phyloP scores from a whole-genome alignment of 1,139 yeast species.

The Hemisphaericaspora xylofermentans region DNA sequence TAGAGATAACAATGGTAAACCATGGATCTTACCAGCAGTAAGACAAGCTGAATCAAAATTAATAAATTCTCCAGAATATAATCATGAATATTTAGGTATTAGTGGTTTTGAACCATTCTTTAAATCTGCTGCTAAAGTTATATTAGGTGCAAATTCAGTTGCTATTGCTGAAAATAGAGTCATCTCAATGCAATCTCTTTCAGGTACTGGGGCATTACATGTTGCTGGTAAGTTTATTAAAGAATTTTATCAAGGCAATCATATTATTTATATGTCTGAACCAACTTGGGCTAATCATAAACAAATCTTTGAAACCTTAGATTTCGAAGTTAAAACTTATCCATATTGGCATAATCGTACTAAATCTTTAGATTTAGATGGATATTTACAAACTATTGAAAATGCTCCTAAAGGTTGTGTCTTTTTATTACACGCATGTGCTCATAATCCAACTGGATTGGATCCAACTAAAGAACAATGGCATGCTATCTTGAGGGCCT shows the following conservation, averaged over 20 bases:
- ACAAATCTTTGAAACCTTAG: constrained; percentile 71
- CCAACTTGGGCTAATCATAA: constrained; percentile 98
- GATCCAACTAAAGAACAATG: constrained; percentile 48
- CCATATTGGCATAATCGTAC: constrained; percentile 73
- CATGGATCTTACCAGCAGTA: constrained; percentile 91
- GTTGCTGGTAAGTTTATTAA: constrained; percentile 76
- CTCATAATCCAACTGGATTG: constrained; percentile 53
- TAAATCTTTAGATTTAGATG: constrained; percentile 65
- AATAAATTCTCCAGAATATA: constrained; percentile 53
- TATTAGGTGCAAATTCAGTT: constrained; percentile 65
- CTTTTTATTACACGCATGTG: constrained; percentile 55
- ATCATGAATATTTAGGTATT: constrained; percentile 91
- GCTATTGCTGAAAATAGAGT: constrained; percentile 56
- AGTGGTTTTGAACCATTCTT: constrained; percentile 74
- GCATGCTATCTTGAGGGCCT: constrained; percentile 40
- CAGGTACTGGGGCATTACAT: constrained; percentile 97
- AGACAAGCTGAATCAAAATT: constrained; percentile 63
- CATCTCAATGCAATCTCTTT: constrained; percentile 79
- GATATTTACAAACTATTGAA: constrained; percentile 64
- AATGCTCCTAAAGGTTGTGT: constrained; percentile 76
- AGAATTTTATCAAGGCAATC: constrained; percentile 46
- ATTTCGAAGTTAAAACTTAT: constrained; percentile 62
- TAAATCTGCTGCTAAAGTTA: constrained; percentile 71
- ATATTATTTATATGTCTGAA: constrained; percentile 68
- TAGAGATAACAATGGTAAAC: constrained; percentile 89